Percentiles rank a stretch among this genome's conserved stretches.
phyloP scores from a whole-genome alignment of 192 early-diverging fungal species.

The Borealophlyctis nickersoniae region DNA sequence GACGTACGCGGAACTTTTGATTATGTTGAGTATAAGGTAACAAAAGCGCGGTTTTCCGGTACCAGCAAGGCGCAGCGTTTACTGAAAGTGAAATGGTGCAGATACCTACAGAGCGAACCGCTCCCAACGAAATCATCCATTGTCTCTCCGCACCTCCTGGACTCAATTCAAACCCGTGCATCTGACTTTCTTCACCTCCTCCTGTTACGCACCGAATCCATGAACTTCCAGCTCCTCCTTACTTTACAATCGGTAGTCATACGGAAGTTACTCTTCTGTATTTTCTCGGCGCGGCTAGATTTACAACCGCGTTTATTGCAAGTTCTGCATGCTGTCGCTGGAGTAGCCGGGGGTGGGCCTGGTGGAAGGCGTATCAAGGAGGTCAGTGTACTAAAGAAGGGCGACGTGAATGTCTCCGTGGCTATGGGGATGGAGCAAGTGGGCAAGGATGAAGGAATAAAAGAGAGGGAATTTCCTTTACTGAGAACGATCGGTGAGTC shows the following conservation, averaged over 20 bases:
- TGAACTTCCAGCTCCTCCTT: constrained; percentile 45
- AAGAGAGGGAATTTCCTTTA: constrained; percentile 8
- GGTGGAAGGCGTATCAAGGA: background rate
- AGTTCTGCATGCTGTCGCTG: constrained; percentile 40
- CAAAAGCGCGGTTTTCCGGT: too few relatives aligned
- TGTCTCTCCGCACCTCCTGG: constrained; percentile 15
- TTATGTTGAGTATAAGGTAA: constrained; percentile 31
- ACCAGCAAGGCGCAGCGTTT: too few relatives aligned
- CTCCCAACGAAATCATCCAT: constrained; percentile 13
- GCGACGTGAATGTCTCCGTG: background rate
- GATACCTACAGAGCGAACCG: constrained; percentile 38
- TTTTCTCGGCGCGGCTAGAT: constrained; percentile 45
- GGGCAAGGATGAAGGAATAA: background rate
- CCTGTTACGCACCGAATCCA: constrained; percentile 48
- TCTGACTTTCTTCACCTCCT: constrained; percentile 58
- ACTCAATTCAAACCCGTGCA: constrained; percentile 56
- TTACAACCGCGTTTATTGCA: constrained; percentile 60
- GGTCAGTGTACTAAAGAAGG: background rate
- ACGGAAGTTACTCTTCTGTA: constrained; percentile 60
- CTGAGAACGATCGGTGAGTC: constrained; percentile 6
- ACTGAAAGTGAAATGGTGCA: too few relatives aligned
- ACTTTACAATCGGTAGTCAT: constrained; percentile 51
- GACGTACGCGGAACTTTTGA: constrained; percentile 26
- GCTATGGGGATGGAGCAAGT: constrained; percentile 3
- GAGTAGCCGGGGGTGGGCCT: background rate